phyloP scores from a whole-genome alignment of 768 basidiomycete genomes.

The Naganishia onofrii region DNA sequence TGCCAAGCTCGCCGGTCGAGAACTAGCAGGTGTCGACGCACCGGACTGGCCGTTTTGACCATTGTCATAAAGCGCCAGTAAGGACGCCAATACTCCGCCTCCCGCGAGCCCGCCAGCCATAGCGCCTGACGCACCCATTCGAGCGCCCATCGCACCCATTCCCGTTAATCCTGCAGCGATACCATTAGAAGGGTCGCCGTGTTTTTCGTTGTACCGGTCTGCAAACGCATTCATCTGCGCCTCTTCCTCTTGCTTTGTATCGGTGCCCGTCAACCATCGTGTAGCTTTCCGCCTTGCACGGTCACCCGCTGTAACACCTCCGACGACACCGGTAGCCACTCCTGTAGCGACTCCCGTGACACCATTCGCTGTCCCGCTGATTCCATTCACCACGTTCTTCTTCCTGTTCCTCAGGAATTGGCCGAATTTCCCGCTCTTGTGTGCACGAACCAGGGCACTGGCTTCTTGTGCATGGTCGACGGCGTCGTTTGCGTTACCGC shows the following conservation, averaged over 20 bases:
- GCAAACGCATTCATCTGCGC: constrained; percentile 41
- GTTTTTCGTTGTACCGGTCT: constrained; percentile 13
- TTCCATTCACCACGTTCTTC: constrained; percentile 31
- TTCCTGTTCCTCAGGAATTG: constrained; percentile 44
- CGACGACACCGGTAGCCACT: constrained; percentile 9
- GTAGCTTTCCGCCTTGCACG: background rate
- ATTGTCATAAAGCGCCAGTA: constrained; percentile 63
- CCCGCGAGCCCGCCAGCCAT: constrained; percentile 38
- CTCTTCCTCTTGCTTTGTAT: constrained; percentile 17
- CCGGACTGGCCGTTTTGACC: constrained; percentile 40
- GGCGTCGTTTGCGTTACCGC: constrained; percentile 12
- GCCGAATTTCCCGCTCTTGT: constrained; percentile 46
- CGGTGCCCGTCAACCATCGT: constrained; percentile 5
- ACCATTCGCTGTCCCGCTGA: constrained; percentile 32
- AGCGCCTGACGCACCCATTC: constrained; percentile 14
- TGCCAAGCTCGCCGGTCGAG: constrained; percentile 44
- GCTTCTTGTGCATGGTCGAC: constrained; percentile 36
- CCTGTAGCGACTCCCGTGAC: constrained; percentile 24
- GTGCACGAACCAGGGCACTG: constrained; percentile 49
- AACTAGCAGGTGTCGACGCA: constrained; percentile 45
- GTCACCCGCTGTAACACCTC: constrained; percentile 20
- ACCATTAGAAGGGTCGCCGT: constrained; percentile 5
- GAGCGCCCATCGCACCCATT: constrained; percentile 32
- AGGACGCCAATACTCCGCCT: constrained; percentile 64
- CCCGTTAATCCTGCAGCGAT: constrained; percentile 1